These are phyloP conservation scores for Eremochloa ophiuroides DNA, from an alignment of 176 grass and related monocot species.

Conservation along the genomic window DNA sequence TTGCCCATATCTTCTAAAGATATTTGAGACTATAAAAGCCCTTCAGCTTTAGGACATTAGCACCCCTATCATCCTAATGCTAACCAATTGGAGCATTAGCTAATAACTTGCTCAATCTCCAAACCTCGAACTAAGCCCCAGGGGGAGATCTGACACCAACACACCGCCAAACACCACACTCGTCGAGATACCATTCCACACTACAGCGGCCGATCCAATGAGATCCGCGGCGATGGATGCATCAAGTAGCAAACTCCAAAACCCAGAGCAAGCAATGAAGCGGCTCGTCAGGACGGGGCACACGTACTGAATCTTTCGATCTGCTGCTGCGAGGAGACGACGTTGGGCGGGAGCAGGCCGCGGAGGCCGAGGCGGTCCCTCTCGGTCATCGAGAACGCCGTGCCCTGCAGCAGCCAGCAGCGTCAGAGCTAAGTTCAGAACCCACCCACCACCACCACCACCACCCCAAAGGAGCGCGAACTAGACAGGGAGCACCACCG, in stretches of 20 bases:
- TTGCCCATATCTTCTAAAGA: not conserved
- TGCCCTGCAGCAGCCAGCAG: constrained; percentile 50
- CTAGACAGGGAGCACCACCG: not conserved
- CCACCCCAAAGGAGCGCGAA: not conserved
- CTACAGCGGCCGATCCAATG: not conserved
- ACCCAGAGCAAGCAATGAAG: not conserved
- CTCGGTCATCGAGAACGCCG: constrained; percentile 89
- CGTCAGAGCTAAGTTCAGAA: not conserved
- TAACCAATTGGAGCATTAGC: not conserved
- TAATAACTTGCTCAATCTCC: not conserved
- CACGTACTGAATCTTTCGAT: constrained; percentile 91
- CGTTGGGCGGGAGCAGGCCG: constrained; percentile 91
- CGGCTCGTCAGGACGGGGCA: not conserved
- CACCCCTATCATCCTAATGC: not conserved
- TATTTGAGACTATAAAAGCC: not conserved
- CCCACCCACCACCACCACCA: too few relatives aligned
- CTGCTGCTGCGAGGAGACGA: constrained; percentile 76
- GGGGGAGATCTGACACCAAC: constrained; percentile 5
- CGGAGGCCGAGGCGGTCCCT: constrained; percentile 89
- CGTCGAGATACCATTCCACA: not conserved
- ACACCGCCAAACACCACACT: not conserved
- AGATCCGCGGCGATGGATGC: not conserved
- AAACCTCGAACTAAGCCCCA: not conserved
- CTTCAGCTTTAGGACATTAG: not conserved
- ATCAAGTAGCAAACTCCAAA: not conserved